These are phyloP conservation scores for Parachaetomium inaequale DNA, from an alignment of 495 filamentous ascomycete genomes.

Conservation along the genomic window DNA sequence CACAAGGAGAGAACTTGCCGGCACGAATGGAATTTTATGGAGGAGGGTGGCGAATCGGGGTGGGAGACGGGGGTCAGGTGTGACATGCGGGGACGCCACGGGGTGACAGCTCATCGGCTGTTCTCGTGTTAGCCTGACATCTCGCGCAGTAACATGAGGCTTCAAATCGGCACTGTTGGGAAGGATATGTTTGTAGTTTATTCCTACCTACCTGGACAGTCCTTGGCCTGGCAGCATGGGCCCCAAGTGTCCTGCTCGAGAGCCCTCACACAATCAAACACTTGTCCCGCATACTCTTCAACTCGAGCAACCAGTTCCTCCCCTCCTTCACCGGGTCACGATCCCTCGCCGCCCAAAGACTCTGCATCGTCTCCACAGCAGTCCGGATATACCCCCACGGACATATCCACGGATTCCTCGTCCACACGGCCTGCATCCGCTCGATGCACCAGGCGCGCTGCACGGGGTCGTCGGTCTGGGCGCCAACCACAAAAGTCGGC, in stretches of 20 bases:
- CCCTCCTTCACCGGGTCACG: constrained; percentile 4
- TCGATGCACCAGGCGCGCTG: constrained; percentile 38
- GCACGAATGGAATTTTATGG: no score
- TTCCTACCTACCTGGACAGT: no score
- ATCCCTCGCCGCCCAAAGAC: constrained; percentile 41
- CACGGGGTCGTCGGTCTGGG: constrained; percentile 40
- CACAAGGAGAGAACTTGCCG: no score
- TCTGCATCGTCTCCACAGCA: constrained; percentile 39
- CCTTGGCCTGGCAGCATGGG: no score
- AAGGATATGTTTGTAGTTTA: no score
- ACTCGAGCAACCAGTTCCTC: constrained; percentile 37
- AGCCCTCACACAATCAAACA: constrained; percentile 39
- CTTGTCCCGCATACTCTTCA: constrained; percentile 35
- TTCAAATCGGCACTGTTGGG: no score
- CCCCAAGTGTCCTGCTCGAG: not conserved
- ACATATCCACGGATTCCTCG: constrained; percentile 31
- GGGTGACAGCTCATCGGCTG: not conserved
- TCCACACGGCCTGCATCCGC: constrained; percentile 37
- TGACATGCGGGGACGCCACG: not conserved
- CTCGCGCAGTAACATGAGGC: not conserved
- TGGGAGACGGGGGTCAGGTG: not conserved
- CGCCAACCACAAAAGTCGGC: constrained; percentile 56
- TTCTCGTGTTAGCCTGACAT: not conserved
- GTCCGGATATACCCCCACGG: constrained; percentile 47
- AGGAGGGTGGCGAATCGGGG: not conserved